Evolutionary conservation across 805 yeast species (phyloP), one percentile per base, ranked within the genome.

Genomic region (Vanderwaltozyma tropicalis): DNA sequence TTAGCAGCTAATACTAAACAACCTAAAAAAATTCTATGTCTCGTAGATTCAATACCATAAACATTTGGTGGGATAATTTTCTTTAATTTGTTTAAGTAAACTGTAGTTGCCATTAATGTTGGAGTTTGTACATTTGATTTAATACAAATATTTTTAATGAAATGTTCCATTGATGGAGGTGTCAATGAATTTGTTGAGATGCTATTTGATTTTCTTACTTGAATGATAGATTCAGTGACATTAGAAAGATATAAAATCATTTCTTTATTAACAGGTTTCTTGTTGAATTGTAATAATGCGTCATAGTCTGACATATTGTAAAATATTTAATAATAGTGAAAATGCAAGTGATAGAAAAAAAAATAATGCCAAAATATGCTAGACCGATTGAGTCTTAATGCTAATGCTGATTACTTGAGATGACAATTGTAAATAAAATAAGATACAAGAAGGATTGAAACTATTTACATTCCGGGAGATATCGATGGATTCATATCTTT

Each of bases 61-160:
- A 95, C 92, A 57, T 83, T 82, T 21, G 84, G 74, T 3, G 97
- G 97, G 37, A 89, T 71, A 7, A 80, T 69, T 37, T 74, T 71
- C 48, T 89, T 75, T 49, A 92, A 68, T 47, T 86, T 80, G 39
- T 80, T 77, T 43, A 89, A 67, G 58, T 85, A 89, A 13, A 87
- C 88, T 38, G 88, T 68, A 5, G 95, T 73, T 16, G 96, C 79
- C 97, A 92, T 89, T 45, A 89, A 69, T 1, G 97, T 89, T 26
- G 96, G 86, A 4, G 95, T 83, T 62, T 87, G 95, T 30, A 89
- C 97, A 57, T 88, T 87, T 6, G 96, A 85, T 52, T 82, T 77
- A 38, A 68, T 68, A 49, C 89, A 78, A 44, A 89, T 65, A 20
- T 71, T 73, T 42, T 76, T 71, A 47, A 92, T 88, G 65, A 92